phyloP scores from a whole-genome alignment of 2,329 filamentous ascomycete genomes.

The Penicillium sp. region DNA sequence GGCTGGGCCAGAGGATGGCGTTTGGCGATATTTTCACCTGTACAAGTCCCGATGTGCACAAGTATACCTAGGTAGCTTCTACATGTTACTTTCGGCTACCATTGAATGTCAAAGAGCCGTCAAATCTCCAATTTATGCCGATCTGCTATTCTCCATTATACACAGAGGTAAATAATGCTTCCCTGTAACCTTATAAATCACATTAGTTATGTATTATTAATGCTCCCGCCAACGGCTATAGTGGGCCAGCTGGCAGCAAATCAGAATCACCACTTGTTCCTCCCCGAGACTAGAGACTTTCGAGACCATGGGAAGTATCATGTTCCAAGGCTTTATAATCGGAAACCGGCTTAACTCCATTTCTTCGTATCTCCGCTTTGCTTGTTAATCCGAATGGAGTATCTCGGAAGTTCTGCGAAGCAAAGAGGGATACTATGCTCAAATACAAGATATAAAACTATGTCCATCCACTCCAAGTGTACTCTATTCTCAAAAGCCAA shows the following conservation, averaged over 20 bases:
- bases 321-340: neutral
- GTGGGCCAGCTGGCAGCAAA: neutral
- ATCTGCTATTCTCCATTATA: neutral
- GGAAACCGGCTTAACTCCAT: neutral
- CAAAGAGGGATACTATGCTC: neutral
- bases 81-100: neutral
- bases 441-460: neutral
- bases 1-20: constrained; percentile 4
- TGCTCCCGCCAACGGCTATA: neutral
- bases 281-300: neutral
- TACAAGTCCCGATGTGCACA: neutral
- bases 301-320: neutral
- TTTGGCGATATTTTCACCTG: neutral
- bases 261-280: neutral
- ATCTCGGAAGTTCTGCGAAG: neutral
- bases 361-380: neutral
- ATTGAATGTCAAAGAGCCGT: neutral
- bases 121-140: neutral
- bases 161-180: neutral
- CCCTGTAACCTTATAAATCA: neutral
- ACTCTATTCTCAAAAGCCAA: neutral
- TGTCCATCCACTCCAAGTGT: neutral
- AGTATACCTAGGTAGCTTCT: neutral
- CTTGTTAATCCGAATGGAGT: constrained; percentile 1
- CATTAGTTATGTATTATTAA: constrained; percentile 5